Evolutionary conservation across 176 grass and related monocot genomes (phyloP).

Genomic region (Oryza meyeriana): DNA sequence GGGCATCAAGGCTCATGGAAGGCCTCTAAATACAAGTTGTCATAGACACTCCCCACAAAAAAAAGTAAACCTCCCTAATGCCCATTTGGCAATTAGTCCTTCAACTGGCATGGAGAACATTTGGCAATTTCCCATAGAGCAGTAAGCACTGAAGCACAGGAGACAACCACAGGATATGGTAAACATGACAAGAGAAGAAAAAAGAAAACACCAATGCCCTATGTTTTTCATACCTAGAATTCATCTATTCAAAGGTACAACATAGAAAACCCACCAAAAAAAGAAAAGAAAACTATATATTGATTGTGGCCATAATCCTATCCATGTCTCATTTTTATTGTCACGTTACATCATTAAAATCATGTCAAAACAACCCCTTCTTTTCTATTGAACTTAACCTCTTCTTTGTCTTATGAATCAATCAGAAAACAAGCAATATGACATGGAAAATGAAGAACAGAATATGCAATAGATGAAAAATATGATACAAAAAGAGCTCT

Average conservation of each 20-base stretch:
- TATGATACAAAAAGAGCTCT: conserved; percentile 16
- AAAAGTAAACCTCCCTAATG: background rate
- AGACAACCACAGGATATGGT: background rate
- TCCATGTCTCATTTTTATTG: background rate
- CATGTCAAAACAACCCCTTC: background rate
- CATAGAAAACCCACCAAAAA: background rate
- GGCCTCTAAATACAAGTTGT: background rate
- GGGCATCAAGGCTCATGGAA: background rate
- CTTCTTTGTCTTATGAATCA: background rate
- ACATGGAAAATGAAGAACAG: conserved; percentile 15
- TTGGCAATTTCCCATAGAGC: background rate
- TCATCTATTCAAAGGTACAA: conserved; percentile 1
- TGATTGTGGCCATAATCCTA: background rate
- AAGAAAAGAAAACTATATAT: conserved; percentile 13
- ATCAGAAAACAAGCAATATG: background rate
- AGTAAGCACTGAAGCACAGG: background rate
- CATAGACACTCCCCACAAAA: conserved; percentile 8
- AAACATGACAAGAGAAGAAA: background rate
- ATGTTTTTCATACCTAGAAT: background rate
- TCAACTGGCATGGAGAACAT: background rate
- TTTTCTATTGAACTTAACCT: background rate
- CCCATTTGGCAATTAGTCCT: background rate
- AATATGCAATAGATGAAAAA: conserved; percentile 10
- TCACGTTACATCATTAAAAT: background rate
- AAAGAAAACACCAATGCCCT: background rate